Conservation (phyloP, 805 yeast genomes). For the Yarrowia hollandica region DNA sequence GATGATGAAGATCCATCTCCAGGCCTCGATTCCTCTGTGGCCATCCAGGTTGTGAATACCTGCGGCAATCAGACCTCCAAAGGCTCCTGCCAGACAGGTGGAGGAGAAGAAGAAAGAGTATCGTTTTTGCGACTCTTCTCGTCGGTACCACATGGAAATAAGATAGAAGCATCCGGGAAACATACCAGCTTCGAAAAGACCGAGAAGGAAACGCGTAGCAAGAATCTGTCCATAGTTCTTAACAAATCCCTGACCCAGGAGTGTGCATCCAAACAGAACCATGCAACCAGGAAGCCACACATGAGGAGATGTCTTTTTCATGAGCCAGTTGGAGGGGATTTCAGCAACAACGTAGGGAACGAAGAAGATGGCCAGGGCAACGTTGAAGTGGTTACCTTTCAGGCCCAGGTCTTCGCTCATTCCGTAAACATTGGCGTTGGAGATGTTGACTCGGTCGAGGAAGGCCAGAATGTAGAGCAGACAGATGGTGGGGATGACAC, state of each 20-base stretch:
- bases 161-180: constrained; percentile 76
- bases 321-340: constrained; percentile 60
- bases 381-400: constrained; percentile 59
- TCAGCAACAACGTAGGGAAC: constrained; percentile 68
- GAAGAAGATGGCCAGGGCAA: constrained; percentile 67
- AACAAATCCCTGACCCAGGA: constrained; percentile 67
- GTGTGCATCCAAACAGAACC: constrained; percentile 61
- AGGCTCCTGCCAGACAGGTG: constrained; percentile 73
- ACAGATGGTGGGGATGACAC: constrained; percentile 77
- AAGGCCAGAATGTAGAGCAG: constrained; percentile 73
- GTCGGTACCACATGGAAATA: constrained; percentile 63
- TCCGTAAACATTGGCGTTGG: constrained; percentile 77
- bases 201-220: constrained; percentile 64
- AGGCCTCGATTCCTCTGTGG: constrained; percentile 48
- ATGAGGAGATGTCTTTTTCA: constrained; percentile 63
- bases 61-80: constrained; percentile 71
- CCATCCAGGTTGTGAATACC: constrained; percentile 56
- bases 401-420: constrained; percentile 56
- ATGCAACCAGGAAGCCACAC: constrained; percentile 62
- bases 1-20: constrained; percentile 58
- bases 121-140: constrained; percentile 66
- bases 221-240: constrained; percentile 58
- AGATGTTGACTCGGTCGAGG: constrained; percentile 77
- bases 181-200: constrained; percentile 67
- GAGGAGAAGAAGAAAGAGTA: constrained; percentile 69